A percentile compares a stretch with the other conserved stretches of the same genome.
phyloP scores from a whole-genome alignment of 176 grass and related monocot species.

The Hordeum vulgare region MorexV3_pseudomolecules_assembly NC_058519.1:108985581-108986080 shows the following conservation, averaged over 20 bases:
- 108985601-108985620: not conserved
- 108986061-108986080: no score
- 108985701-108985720: not conserved
- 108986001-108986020: no score
- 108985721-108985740: slow-evolving; percentile 12
- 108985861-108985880: not conserved
- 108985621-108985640: slow-evolving; percentile 20
- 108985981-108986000: not conserved
- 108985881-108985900: not conserved
- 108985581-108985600: not conserved
- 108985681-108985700: slow-evolving; percentile 23
- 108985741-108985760: slow-evolving; percentile 11
- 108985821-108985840: not conserved
- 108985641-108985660: not conserved
- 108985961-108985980: not conserved
- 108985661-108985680: not conserved
- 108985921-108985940: not conserved
- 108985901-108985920: not conserved
- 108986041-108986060: no score
- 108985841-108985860: not conserved
- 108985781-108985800: slow-evolving; percentile 9
- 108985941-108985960: not conserved
- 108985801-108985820: not conserved
- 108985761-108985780: not conserved
- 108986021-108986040: no score